Conservation (phyloP, 192 early-diverging fungal species). For the Coemansia sp. region DNA sequence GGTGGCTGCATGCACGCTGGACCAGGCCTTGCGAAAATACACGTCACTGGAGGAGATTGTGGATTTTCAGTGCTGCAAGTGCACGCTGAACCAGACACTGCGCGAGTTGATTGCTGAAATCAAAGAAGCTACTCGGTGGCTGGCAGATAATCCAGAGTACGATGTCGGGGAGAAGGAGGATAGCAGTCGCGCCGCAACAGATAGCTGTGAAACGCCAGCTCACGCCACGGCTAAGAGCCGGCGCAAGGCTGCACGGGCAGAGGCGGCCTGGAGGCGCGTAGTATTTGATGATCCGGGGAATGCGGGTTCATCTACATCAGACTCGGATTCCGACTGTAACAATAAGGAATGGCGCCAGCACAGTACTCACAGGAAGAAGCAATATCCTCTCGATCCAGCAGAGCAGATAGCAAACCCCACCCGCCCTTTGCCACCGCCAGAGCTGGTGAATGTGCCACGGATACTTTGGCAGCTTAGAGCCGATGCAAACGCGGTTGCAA, state of each 20-base stretch:
- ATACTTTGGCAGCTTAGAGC: constrained; percentile 29
- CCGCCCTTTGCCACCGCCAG: constrained; percentile 31
- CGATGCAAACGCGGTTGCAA: constrained; percentile 34
- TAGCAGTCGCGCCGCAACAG: background rate
- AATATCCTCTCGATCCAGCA: constrained; percentile 45
- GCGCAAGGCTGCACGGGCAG: constrained; percentile 28
- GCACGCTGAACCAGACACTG: constrained; percentile 48
- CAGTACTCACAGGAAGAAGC: background rate
- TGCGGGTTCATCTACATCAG: constrained; percentile 7
- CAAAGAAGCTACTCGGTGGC: constrained; percentile 27
- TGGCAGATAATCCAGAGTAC: constrained; percentile 34
- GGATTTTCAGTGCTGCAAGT: constrained; percentile 49
- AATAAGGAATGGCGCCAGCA: background rate
- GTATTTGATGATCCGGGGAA: constrained; percentile 22
- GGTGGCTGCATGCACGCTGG: constrained; percentile 38
- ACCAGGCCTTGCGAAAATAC: constrained; percentile 40
- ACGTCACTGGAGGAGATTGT: constrained; percentile 44
- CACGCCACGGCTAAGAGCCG: constrained; percentile 1
- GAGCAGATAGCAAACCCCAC: constrained; percentile 27
- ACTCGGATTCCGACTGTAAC: constrained; percentile 28
- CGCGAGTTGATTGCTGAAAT: constrained; percentile 40
- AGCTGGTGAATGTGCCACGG: constrained; percentile 32
- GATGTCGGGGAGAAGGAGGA: constrained; percentile 5
- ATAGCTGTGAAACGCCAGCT: background rate
- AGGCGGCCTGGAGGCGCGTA: constrained; percentile 29